Base-by-base conservation (phyloP, 2,329 filamentous ascomycete genomes). In the Meredithiella fracta region DNA sequence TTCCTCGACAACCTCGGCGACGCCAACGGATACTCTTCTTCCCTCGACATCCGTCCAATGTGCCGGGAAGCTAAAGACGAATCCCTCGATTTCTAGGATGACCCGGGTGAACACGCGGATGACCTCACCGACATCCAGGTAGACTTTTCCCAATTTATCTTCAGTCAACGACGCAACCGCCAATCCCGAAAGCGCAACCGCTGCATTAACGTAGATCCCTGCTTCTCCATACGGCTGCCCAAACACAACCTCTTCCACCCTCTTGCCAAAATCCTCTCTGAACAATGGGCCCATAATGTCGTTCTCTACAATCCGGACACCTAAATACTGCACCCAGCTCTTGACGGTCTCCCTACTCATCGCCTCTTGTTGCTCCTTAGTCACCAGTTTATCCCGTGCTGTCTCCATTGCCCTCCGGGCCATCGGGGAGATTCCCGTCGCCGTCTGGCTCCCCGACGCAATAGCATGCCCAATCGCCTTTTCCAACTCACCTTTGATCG, bases 141-240 rank as follows among this genome's bases (percentile, higher is more conserved):
- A 84, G n/a, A 94, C 91, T 62, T 86, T 85, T 14, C 91, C 91
- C 64, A 82, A 92, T 50, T 77, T 76, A 65, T 97, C 91, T 67
- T 97, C 90, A 2, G 73, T 72, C 55, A 96, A 69, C 67, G 85
- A 91, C 60, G 78, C 77, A 3, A 87, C 76, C 0, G 86, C 78
- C 26, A 97, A 73, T 52, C 77, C 74, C 11, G 79, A 80, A 40
- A 92, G 70, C 0, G 83, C 78, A 58, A 81, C 79, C n/a, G 82
- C 74, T 1, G 86, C 84, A 64, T 91, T 81, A 53, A 85, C 68
- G 61, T 88, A 83, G 15, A 84, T 70, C 29, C 78, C 78, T 1
- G 80, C 71, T 64, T 85, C 81, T 2, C 83, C 84, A 63, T 84
- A 81, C 0, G 89, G 89, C 0, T 76, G 72, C 31, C 88, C 89